Evolutionary conservation across 805 yeast genomes (phyloP).

Genomic region (Torulaspora microellipsoides): DNA sequence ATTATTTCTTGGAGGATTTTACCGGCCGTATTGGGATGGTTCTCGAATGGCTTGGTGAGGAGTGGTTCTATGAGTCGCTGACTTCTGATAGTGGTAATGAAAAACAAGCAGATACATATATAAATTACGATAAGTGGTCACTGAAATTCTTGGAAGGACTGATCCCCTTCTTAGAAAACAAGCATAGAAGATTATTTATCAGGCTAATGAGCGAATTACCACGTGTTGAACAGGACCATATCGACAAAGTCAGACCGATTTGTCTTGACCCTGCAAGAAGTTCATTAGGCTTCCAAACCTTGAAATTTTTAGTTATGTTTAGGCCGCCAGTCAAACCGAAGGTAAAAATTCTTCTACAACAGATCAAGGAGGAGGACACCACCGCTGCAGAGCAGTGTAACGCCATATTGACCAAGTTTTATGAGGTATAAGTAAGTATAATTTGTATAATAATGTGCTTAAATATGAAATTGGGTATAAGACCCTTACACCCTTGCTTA

Average conservation of each 20-base stretch:
- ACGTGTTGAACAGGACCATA: slow-evolving; percentile 55
- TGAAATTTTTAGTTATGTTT: slow-evolving; percentile 81
- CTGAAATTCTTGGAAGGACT: slow-evolving; percentile 67
- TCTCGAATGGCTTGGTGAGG: slow-evolving; percentile 93
- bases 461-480: no score
- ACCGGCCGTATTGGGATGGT: slow-evolving; percentile 67
- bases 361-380: slow-evolving; percentile 24
- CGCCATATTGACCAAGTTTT: slow-evolving; percentile 26
- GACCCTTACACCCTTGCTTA: no score
- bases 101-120: slow-evolving; percentile 22
- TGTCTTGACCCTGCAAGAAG: slow-evolving; percentile 83
- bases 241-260: slow-evolving; percentile 62
- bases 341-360: slow-evolving; percentile 30
- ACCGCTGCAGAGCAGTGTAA: slow-evolving; percentile 27
- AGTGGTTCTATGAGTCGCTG: slow-evolving; percentile 66
- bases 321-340: slow-evolving; percentile 71
- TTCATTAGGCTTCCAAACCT: slow-evolving; percentile 73
- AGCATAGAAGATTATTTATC: slow-evolving; percentile 75
- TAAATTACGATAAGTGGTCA: slow-evolving; percentile 65
- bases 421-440: background rate
- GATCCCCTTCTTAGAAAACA: slow-evolving; percentile 77
- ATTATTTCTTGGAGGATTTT: slow-evolving; percentile 69
- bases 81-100: background rate
- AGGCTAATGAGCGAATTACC: slow-evolving; percentile 87
- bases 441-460: no score